Percentiles rank a stretch among this genome's conserved stretches.
Conservation (phyloP, 208 protist species). For the Leishmania guyanensis region DNA sequence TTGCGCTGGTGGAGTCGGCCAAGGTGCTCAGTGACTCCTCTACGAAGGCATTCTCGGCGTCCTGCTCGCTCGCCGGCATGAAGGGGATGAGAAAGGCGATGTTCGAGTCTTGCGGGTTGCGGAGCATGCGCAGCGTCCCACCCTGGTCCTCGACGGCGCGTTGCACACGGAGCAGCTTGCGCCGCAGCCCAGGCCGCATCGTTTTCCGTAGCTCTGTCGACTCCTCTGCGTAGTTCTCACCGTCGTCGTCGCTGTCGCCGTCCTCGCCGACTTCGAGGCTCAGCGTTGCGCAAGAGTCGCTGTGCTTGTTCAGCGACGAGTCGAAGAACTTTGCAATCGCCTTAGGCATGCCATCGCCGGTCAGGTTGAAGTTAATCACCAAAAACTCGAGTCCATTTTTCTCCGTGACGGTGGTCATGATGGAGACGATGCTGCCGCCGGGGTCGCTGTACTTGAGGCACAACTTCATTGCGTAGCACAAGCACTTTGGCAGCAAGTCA, state of each 20-base stretch:
- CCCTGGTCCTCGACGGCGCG: conserved; percentile 78
- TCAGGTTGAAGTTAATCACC: conserved; percentile 79
- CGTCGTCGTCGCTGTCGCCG: conserved; percentile 18
- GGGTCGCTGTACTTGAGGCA: conserved; percentile 36
- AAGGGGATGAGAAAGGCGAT: conserved; percentile 80
- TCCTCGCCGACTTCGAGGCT: conserved; percentile 10
- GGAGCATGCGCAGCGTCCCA: conserved; percentile 68
- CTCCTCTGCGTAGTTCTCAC: conserved; percentile 12
- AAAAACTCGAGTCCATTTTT: conserved; percentile 82
- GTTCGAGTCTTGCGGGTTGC: conserved; percentile 39
- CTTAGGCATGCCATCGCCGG: conserved; percentile 53
- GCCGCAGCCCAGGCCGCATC: conserved; percentile 26
- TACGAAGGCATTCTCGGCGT: conserved; percentile 39
- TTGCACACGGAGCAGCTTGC: conserved; percentile 55
- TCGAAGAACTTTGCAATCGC: conserved; percentile 53
- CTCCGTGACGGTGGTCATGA: conserved; percentile 69
- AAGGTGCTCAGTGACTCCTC: conserved; percentile 30
- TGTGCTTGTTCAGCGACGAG: conserved; percentile 13
- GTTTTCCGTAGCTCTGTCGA: not conserved
- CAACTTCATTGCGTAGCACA: conserved; percentile 73
- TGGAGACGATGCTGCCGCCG: conserved; percentile 42
- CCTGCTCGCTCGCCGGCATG: conserved; percentile 55
- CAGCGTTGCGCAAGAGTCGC: conserved; percentile 13
- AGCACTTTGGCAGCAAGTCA: conserved; percentile 68
- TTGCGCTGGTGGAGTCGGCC: conserved; percentile 10